These are phyloP conservation scores for Anethum foeniculum DNA, from an alignment of 140 eudicot genomes.

Conservation along the genomic window DNA sequence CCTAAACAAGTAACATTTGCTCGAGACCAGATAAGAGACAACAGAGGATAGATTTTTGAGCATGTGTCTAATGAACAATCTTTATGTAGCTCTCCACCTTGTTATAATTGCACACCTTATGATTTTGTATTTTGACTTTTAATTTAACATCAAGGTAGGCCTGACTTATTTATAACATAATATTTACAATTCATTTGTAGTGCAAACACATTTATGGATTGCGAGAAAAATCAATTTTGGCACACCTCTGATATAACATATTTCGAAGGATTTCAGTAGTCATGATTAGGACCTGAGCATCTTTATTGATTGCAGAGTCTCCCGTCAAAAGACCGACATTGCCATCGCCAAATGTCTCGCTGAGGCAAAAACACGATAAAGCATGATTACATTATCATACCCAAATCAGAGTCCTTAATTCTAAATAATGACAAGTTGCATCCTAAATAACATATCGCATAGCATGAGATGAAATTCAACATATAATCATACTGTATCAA, in stretches of 20 bases:
- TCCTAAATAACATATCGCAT: background rate
- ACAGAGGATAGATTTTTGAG: background rate
- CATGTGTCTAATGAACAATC: background rate
- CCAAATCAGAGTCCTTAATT: background rate
- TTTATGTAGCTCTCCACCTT: background rate
- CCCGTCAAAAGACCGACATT: slow-evolving; percentile 97
- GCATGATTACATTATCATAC: background rate
- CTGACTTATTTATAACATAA: background rate
- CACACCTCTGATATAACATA: slow-evolving; percentile 92
- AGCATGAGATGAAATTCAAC: background rate
- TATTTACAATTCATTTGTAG: background rate
- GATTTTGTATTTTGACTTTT: background rate
- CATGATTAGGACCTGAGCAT: slow-evolving; percentile 90
- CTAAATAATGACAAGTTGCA: background rate
- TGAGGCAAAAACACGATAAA: slow-evolving; percentile 26
- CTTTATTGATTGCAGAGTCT: slow-evolving; percentile 89
- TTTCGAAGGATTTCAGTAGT: slow-evolving; percentile 96
- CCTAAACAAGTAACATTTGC: background rate
- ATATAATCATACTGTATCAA: background rate
- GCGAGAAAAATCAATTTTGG: slow-evolving; percentile 23
- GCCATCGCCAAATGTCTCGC: slow-evolving; percentile 90
- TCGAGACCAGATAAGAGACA: background rate
- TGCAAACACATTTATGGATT: background rate
- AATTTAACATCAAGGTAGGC: background rate
- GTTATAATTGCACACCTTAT: background rate